Conservation (phyloP, 139 green algal genomes). For the Volvox reticuliferus region DNA sequence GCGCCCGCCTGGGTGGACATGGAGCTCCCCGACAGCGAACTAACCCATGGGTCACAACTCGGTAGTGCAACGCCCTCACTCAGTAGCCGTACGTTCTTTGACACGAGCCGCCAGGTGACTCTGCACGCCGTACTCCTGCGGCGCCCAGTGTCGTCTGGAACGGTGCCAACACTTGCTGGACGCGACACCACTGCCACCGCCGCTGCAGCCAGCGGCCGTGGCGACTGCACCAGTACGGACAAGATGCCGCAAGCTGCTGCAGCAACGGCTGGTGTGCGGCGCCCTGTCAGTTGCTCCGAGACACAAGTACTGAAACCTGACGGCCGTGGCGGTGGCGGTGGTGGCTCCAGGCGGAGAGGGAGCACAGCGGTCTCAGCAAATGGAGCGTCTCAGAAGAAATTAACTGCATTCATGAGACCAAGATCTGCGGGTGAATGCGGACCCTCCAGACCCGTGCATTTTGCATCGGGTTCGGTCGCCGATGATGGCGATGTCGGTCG, state of each 20-base stretch:
- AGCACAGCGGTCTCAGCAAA: not conserved
- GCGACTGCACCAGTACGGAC: not conserved
- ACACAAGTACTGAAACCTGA: not conserved
- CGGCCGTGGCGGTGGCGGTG: not conserved
- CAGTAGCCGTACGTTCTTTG: conserved; percentile 33
- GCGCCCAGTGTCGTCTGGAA: not conserved
- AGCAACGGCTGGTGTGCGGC: not conserved
- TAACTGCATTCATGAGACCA: conserved; percentile 23
- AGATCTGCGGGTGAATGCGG: not conserved
- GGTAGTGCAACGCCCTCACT: not conserved
- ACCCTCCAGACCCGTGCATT: no score
- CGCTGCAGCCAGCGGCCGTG: not conserved
- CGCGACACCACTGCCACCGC: no score
- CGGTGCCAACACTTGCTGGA: no score
- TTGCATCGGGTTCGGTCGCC: no score
- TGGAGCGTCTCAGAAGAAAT: conserved; percentile 13
- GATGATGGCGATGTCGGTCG: no score
- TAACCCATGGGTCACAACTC: conserved; percentile 3
- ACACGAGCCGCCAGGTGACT: conserved; percentile 56
- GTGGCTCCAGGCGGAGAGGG: not conserved
- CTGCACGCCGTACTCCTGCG: conserved; percentile 55
- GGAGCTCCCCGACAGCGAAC: not conserved
- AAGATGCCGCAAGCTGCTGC: not conserved
- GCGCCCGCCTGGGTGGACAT: conserved; percentile 73
- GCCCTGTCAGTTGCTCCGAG: not conserved